Evolutionary conservation across 1,139 yeast genomes (phyloP).

Genomic region (Pichia sp.): DNA sequence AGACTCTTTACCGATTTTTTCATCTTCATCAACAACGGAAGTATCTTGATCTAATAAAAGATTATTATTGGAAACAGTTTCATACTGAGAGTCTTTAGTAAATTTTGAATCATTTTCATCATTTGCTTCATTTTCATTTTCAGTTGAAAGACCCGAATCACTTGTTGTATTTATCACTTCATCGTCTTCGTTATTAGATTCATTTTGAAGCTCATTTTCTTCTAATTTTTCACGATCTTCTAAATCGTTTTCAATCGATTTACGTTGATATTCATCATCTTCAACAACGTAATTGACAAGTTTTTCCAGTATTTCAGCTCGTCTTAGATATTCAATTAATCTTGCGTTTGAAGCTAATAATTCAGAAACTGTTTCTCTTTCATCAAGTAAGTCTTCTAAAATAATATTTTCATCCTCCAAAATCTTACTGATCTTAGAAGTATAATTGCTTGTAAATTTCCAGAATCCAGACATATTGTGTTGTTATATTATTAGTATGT

Average conservation of each 20-base stretch:
- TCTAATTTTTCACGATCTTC: slow-evolving; percentile 7
- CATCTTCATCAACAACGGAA: slow-evolving; percentile 15
- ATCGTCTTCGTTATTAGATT: not conserved
- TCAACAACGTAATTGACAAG: slow-evolving; percentile 64
- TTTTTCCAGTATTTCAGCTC: slow-evolving; percentile 58
- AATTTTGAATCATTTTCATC: not conserved
- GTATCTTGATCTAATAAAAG: too few relatives aligned
- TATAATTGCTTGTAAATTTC: slow-evolving; percentile 84
- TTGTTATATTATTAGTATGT: not conserved
- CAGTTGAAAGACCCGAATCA: not conserved
- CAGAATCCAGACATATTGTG: slow-evolving; percentile 71
- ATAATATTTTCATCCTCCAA: slow-evolving; percentile 53
- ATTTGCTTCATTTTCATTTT: slow-evolving; percentile 8
- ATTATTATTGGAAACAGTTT: too few relatives aligned
- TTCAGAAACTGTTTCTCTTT: slow-evolving; percentile 81
- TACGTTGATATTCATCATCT: slow-evolving; percentile 28
- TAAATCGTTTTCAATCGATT: slow-evolving; percentile 9
- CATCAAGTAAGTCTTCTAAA: slow-evolving; percentile 70
- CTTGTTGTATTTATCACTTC: not conserved
- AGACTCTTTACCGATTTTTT: slow-evolving; percentile 4
- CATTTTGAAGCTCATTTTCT: slow-evolving; percentile 25
- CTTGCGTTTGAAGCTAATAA: slow-evolving; percentile 75
- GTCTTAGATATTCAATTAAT: slow-evolving; percentile 73
- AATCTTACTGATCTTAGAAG: slow-evolving; percentile 67
- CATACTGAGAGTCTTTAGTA: too few relatives aligned